These are phyloP conservation scores for Aspergillus thermomutatus DNA, from an alignment of 2,329 filamentous ascomycete species.

Conservation along the genomic window DNA sequence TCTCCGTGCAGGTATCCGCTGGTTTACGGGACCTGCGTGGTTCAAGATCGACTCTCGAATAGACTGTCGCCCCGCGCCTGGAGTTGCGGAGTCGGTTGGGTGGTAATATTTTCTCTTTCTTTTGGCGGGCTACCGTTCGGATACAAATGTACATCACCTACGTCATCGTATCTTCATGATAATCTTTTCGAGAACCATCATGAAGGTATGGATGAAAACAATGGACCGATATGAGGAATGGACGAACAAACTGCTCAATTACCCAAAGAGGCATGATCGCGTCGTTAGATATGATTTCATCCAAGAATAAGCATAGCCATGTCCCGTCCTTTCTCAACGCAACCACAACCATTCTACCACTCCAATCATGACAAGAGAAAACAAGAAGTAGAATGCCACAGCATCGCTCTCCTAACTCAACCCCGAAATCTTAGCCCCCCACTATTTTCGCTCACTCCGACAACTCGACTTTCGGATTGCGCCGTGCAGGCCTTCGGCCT, in stretches of 20 bases:
- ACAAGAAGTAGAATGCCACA: slow-evolving; percentile 7
- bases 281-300: slow-evolving; percentile 18
- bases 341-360: slow-evolving; percentile 11
- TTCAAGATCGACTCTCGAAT: neutral
- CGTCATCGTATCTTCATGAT: neutral
- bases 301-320: slow-evolving; percentile 1
- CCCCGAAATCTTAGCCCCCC: neutral
- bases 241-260: slow-evolving; percentile 10
- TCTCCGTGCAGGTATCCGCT: neutral
- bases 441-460: neutral
- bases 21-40: neutral
- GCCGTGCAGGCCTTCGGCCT: neutral
- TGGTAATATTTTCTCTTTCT: neutral
- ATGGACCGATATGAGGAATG: neutral
- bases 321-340: slow-evolving; percentile 5
- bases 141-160: slow-evolving; percentile 3
- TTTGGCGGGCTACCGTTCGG: neutral
- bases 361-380: slow-evolving; percentile 13
- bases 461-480: neutral
- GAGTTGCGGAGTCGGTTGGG: neutral
- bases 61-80: neutral
- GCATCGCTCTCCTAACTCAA: neutral
- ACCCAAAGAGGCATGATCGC: slow-evolving; percentile 19
- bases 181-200: neutral
- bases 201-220: neutral